phyloP scores from a whole-genome alignment of 2,329 filamentous ascomycete species.

The Monosporascus sp. region DNA sequence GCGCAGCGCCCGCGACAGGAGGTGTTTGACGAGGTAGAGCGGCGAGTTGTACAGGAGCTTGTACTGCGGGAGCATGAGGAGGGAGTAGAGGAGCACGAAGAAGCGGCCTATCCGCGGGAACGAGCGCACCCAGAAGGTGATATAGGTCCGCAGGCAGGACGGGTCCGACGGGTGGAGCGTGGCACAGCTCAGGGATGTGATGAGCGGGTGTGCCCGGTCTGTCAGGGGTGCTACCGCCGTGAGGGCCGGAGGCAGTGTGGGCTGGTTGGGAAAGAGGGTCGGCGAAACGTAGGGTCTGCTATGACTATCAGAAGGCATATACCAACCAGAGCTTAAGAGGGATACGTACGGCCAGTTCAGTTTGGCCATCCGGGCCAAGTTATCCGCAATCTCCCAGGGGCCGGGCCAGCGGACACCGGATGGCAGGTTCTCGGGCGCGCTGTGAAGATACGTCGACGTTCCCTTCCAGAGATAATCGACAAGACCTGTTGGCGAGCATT shows the following conservation, averaged over 20 bases:
- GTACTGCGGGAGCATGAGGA: constrained; percentile 65
- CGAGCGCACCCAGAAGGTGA: constrained; percentile 80
- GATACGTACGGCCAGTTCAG: constrained; percentile 73
- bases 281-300: constrained; percentile 71
- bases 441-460: constrained; percentile 74
- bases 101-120: constrained; percentile 76
- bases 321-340: not conserved
- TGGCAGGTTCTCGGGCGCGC: constrained; percentile 64
- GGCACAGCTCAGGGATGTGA: constrained; percentile 81
- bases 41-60: constrained; percentile 65
- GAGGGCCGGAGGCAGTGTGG: constrained; percentile 62
- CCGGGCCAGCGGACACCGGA: constrained; percentile 66
- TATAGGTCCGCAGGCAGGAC: constrained; percentile 79
- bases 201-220: constrained; percentile 78
- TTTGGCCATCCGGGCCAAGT: constrained; percentile 72
- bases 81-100: constrained; percentile 69
- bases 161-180: constrained; percentile 83
- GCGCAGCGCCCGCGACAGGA: constrained; percentile 66
- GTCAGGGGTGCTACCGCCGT: constrained; percentile 69
- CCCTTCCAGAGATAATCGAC: constrained; percentile 59
- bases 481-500: constrained; percentile 46
- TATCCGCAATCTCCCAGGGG: constrained; percentile 72
- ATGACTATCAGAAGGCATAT: constrained; percentile 12
- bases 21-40: constrained; percentile 56
- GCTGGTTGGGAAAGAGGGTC: constrained; percentile 73